Evolutionary conservation across 169 alveolate genomes (phyloP), one percentile per base, ranked within the genome.

Genomic region (Eimeria necatrix): DNA sequence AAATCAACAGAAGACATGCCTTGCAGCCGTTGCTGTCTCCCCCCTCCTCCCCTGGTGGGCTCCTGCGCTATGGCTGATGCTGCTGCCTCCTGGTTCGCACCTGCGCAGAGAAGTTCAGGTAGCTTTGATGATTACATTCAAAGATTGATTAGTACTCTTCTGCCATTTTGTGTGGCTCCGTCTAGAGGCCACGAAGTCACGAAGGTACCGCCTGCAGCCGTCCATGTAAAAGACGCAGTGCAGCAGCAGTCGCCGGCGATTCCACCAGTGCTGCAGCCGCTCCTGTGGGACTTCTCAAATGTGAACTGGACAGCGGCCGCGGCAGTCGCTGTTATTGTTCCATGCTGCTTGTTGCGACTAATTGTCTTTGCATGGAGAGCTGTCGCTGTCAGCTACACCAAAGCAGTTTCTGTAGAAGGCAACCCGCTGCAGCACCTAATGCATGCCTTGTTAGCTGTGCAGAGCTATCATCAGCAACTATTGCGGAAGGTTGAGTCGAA

Each of bases 1-100:
- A 52, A 56, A 8, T 46, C 91, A 18, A 59, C 91, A 32, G 56
- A 73, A 22, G 91, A 7, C 6, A 56, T 4, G 64, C 91, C 91
- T 18, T 83, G 91, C 76, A 24, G 91, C 76, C 32, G 60, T 26
- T 24, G 91, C 53, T 83, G 91, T 53, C 73, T 83, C 78, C 91
- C 91, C 46, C 78, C 91, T 9, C 78, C 91, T 4, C 59, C 56
- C 16, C 60, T 83, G 20, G 78, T 83, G 12, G 76, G 91, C 78
- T 83, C 51, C 6, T 83, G 91, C 48, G 24, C 41, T 24, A 16
- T 83, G 32, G 73, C 91, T 12, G 91, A 83, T 68, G 91, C 91
- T 53, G 91, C 91, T 56, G 91, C 91, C 3, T 83, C 91, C 9
- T 83, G 91, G 91, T 83, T 83, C 26, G 76, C 91, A 7, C 41